A percentile compares a stretch with the other conserved stretches of the same genome.
These are phyloP conservation scores for Boletus pseudopeckii DNA, from an alignment of 768 basidiomycete species.

Conservation along the genomic window DNA sequence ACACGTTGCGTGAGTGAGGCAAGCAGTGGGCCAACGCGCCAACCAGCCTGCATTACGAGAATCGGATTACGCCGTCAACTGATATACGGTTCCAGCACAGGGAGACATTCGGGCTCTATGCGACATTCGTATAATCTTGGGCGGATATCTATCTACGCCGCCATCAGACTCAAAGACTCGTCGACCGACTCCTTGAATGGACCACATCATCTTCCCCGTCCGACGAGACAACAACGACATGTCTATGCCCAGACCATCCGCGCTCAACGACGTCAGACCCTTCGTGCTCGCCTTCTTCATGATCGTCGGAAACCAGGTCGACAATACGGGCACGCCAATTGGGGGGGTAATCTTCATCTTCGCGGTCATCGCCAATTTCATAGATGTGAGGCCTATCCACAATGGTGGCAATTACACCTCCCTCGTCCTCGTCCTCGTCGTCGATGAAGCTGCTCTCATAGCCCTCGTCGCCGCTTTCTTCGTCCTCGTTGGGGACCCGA, in stretches of 20 bases:
- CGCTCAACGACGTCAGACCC: not conserved
- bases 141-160: not conserved
- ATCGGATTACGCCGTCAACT: not conserved
- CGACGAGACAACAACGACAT: constrained; percentile 6
- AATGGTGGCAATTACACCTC: not conserved
- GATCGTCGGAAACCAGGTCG: constrained; percentile 14
- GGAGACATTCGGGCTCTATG: not conserved
- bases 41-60: constrained; percentile 7
- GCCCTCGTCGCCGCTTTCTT: constrained; percentile 33
- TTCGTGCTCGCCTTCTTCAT: constrained; percentile 4
- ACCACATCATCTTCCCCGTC: constrained; percentile 13
- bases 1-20: constrained; percentile 29
- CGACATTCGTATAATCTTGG: not conserved
- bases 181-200: not conserved
- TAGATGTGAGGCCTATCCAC: constrained; percentile 21
- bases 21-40: constrained; percentile 9
- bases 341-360: constrained; percentile 2
- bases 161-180: constrained; percentile 22
- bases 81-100: no score
- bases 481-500: constrained; percentile 13
- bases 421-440: constrained; percentile 33
- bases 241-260: not conserved
- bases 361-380: constrained; percentile 19
- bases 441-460: constrained; percentile 60
- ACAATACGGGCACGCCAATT: not conserved